Evolutionary conservation across 1,284 basidiomycete genomes (phyloP), one percentile per base, ranked within the genome.

Genomic region (Trametes hirsuta): DNA sequence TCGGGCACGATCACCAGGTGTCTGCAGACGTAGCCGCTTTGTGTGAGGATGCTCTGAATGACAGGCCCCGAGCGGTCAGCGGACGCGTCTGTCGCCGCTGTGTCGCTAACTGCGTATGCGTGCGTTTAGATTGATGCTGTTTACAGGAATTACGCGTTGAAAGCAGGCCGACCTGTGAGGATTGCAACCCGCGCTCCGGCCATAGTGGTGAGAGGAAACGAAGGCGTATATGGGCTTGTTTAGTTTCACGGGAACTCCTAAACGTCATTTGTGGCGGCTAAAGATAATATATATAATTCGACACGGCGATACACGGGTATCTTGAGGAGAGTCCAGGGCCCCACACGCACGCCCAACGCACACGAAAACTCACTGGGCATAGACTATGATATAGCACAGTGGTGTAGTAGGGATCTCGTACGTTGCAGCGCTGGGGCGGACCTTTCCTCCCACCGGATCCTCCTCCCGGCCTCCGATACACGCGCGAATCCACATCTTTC

Each of bases 61-160:
- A 81, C 75, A 4, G 87, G 87, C 3, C 90, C 87, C 46, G 89
- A 91, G 69, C 77, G 79, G 72, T 91, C 89, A 39, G 79, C 77
- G n/a, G 61, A 71, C 14, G 76, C 72, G 66, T 87, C 81, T 22
- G 68, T 64, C 8, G 83, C 79, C 2, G 85, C 88, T 8, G 86
- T 88, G 71, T 91, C 89, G 73, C 90, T 91, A 53, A 91, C 90
- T 74, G 58, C 25, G 22, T 21, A n/a, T 18, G 25, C 30, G 6
- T 3, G 18, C 22, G 6, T 18, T 45, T 47, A 44, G 47, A n/a
- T 37, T 8, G 11, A 21, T 1, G 1, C 34, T 4, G 21, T 35
- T 8, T 8, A 30, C 8, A 4, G 8, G 30, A 1, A 5, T 8
- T n/a, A 42, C 21, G 48, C 35, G 25, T 15, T 21, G 42, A 46